Percentiles rank a stretch among this genome's conserved stretches.
phyloP scores from a whole-genome alignment of 345 rosid genomes.

The Microcos paniculata region DNA sequence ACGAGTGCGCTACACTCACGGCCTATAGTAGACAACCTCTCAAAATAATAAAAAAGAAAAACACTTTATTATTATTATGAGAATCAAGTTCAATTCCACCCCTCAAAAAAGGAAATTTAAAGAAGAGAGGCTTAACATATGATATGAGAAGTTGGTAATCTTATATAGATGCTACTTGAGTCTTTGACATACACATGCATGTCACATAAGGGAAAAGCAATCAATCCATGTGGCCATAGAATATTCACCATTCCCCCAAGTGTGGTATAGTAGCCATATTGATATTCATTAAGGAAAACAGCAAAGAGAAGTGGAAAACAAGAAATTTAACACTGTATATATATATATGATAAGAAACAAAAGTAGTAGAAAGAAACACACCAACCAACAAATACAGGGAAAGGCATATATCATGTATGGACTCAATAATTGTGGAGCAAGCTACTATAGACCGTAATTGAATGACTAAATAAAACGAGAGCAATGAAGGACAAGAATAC shows the following conservation, averaged over 20 bases:
- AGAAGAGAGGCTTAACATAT: not conserved
- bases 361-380: slow-evolving; percentile 24
- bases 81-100: not conserved
- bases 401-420: slow-evolving; percentile 8
- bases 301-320: slow-evolving; percentile 16
- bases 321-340: slow-evolving; percentile 19
- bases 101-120: not conserved
- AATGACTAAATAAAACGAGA: slow-evolving; percentile 4
- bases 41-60: no score
- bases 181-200: no score
- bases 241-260: not conserved
- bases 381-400: slow-evolving; percentile 31
- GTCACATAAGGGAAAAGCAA: not conserved
- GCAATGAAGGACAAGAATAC: slow-evolving; percentile 3
- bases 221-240: not conserved
- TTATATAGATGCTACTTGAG: not conserved
- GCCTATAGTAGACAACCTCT: no score
- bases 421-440: slow-evolving; percentile 16
- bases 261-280: not conserved
- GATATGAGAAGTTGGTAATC: not conserved
- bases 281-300: slow-evolving; percentile 12
- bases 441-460: slow-evolving; percentile 12
- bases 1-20: no score
- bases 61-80: not conserved
- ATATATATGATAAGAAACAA: not conserved